phyloP scores from a whole-genome alignment of 768 basidiomycete genomes.

The Collybia sp. region DNA sequence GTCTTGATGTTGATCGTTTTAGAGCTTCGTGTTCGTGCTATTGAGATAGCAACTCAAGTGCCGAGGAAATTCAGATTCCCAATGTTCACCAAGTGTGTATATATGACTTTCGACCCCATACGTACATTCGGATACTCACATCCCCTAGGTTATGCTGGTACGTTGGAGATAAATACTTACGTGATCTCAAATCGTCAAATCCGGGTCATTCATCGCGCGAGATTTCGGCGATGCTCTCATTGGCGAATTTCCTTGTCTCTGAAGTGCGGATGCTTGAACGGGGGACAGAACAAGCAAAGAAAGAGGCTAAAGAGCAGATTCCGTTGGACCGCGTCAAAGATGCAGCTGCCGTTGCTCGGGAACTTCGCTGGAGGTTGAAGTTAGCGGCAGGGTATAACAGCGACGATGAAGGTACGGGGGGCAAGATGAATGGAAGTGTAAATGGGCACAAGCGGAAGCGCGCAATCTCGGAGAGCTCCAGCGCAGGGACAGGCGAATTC shows the following conservation, averaged over 20 bases:
- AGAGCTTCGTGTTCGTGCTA: conserved; percentile 88
- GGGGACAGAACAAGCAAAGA: conserved; percentile 65
- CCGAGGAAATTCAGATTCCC: conserved; percentile 92
- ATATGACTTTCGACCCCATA: no score
- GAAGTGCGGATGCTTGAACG: conserved; percentile 73
- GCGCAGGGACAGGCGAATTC: conserved; percentile 8
- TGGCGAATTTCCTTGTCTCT: conserved; percentile 76
- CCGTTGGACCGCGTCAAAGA: conserved; percentile 82
- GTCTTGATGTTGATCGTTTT: conserved; percentile 7
- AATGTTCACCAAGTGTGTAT: conserved; percentile 63
- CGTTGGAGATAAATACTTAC: conserved; percentile 75
- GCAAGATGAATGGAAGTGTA: conserved; percentile 15
- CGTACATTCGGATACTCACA: not conserved
- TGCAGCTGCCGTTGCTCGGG: conserved; percentile 72
- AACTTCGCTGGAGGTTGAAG: conserved; percentile 80
- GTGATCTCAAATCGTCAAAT: conserved; percentile 55
- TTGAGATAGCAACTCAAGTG: conserved; percentile 89
- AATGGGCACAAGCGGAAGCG: conserved; percentile 40
- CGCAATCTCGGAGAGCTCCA: conserved; percentile 17
- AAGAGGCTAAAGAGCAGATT: conserved; percentile 76
- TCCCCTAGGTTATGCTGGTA: conserved; percentile 80
- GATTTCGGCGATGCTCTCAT: conserved; percentile 61
- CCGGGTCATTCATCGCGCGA: conserved; percentile 43
- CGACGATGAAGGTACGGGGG: conserved; percentile 54
- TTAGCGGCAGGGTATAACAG: conserved; percentile 56